Base-by-base conservation (phyloP, 768 basidiomycete species). In the Leccinum olivaceopallidum region DNA sequence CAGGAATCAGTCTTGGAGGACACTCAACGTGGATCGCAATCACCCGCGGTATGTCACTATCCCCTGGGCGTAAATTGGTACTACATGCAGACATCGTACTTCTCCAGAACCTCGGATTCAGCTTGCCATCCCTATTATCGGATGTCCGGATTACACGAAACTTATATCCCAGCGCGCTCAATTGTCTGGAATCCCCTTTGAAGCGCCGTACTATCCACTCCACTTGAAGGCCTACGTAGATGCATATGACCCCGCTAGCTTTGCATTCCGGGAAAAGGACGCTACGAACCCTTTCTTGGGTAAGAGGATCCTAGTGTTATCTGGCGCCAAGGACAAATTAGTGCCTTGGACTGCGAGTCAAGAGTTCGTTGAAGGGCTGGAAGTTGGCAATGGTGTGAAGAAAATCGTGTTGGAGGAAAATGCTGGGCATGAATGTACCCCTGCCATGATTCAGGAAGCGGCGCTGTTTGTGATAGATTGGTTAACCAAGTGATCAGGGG, bases 1-100 rank as follows among this genome's bases (percentile, higher is more conserved):
- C 84, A 0, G 94, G 94, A 0, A 80, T 89, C 65, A 91, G 89
- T 61, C 83, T 97, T 1, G 94, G 94, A 1, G 94, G 93, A 0
- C 93, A 97, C 70, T 81, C 91, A 0, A 80, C 90, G 0, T 95
- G 94, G 93, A 80, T 89, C 32, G 77, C 80, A 2, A 80, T 92
- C 37, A 68, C 81, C 22, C 76, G 77, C 63, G 81, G 82, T 77
- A 69, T 16, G 70, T 53, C 10, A 16, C 26, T 39, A 24, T 48
- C 22, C 13, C 28, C 47, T 20, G 24, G 13, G 12, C 16, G 13
- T 2, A 20, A 32, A 7, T 16, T 57, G 10, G 16, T 37, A 26
- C 5, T 44, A 52, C 22, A 53, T 5, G 14, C 53, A n/a, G 28
- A 51, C 22, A 20, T 37, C 2, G 8, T 34, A 22, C 44, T 47